Percentiles rank a stretch among this genome's conserved stretches.
phyloP scores from a whole-genome alignment of 2,329 filamentous ascomycete species.

The Ophiostoma piceae region DNA sequence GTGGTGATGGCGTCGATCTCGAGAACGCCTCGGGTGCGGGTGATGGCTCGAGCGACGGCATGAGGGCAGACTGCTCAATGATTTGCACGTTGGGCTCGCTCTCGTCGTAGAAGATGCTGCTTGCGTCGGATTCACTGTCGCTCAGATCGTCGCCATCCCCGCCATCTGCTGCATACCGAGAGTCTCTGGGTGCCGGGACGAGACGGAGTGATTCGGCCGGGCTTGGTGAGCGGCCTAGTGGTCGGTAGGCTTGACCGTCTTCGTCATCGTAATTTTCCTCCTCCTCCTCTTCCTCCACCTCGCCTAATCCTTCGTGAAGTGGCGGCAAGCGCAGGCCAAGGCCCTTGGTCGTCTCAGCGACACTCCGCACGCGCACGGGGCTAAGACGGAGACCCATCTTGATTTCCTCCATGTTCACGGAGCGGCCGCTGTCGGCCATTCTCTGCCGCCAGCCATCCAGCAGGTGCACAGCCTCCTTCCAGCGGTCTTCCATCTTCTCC shows the following conservation, averaged over 20 bases:
- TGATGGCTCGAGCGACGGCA: constrained; percentile 38
- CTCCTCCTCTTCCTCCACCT: constrained; percentile 28
- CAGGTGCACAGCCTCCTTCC: constrained; percentile 82
- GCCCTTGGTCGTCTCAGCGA: constrained; percentile 42
- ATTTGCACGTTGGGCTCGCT: constrained; percentile 44
- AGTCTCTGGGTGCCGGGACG: constrained; percentile 36
- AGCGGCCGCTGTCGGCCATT: constrained; percentile 65
- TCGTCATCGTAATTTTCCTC: constrained; percentile 18
- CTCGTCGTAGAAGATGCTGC: constrained; percentile 43
- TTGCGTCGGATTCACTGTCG: constrained; percentile 39
- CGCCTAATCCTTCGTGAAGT: constrained; percentile 28
- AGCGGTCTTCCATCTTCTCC: constrained; percentile 87
- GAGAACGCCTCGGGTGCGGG: constrained; percentile 22
- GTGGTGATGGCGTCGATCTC: constrained; percentile 27
- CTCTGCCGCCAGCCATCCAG: constrained; percentile 89
- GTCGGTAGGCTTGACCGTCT: neutral
- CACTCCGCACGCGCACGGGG: constrained; percentile 51
- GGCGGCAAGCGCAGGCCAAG: constrained; percentile 38
- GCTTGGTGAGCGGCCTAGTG: constrained; percentile 29
- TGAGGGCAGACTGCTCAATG: constrained; percentile 41
- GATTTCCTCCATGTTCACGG: constrained; percentile 63
- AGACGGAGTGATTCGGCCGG: constrained; percentile 39
- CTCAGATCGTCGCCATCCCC: constrained; percentile 29
- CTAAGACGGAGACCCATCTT: constrained; percentile 63
- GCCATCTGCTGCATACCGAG: constrained; percentile 29